Percentiles rank a stretch among this genome's conserved stretches.
phyloP scores from a whole-genome alignment of 257 asterid species.

The Capsicum pubescens region DNA sequence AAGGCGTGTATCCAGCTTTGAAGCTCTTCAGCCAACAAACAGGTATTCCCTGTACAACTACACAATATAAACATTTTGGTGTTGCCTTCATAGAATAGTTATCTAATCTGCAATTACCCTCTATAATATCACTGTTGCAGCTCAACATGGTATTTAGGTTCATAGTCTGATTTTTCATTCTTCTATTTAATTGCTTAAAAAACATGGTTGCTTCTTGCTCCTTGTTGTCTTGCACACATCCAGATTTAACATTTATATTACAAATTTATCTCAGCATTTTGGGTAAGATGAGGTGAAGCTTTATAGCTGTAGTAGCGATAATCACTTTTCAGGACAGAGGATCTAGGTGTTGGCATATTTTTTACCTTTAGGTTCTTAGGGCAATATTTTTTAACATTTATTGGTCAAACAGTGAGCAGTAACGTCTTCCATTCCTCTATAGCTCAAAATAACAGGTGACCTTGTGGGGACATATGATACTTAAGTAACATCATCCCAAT shows the following conservation, averaged over 20 bases:
- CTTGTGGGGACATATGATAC: too few relatives aligned
- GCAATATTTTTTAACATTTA: background rate
- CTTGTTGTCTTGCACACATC: background rate
- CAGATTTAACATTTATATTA: background rate
- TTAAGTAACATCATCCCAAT: too few relatives aligned
- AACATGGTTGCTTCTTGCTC: background rate
- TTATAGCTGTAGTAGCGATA: slow-evolving; percentile 10
- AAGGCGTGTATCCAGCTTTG: slow-evolving; percentile 86
- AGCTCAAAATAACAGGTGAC: too few relatives aligned
- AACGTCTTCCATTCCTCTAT: too few relatives aligned
- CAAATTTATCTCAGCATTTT: slow-evolving; percentile 13
- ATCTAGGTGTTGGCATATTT: background rate
- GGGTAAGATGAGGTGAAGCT: background rate
- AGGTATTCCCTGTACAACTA: slow-evolving; percentile 45
- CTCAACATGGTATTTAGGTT: background rate
- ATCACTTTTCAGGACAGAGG: slow-evolving; percentile 11
- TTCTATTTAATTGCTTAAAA: slow-evolving; percentile 1
- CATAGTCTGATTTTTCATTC: background rate
- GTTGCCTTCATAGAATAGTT: background rate
- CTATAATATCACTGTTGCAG: background rate
- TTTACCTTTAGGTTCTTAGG: slow-evolving; percentile 12
- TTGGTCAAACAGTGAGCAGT: too few relatives aligned
- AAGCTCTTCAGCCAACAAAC: slow-evolving; percentile 77
- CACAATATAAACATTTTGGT: background rate
- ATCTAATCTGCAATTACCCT: background rate